phyloP scores from a whole-genome alignment of 768 basidiomycete genomes.

The Xerocomellus intermedius region DNA sequence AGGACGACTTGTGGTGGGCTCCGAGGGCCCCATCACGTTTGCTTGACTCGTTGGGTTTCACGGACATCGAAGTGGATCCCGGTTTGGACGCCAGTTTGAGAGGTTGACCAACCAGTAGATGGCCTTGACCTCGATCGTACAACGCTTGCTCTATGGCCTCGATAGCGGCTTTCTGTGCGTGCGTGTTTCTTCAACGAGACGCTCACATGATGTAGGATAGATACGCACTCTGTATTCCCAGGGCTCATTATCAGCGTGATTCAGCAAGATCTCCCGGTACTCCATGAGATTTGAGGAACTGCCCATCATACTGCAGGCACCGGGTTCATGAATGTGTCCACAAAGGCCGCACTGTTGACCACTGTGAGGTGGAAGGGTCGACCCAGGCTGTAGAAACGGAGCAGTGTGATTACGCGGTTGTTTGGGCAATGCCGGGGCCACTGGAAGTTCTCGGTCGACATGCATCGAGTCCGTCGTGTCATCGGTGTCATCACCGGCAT shows the following conservation, averaged over 20 bases:
- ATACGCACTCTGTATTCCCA: constrained; percentile 58
- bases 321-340: constrained; percentile 47
- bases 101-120: constrained; percentile 63
- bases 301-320: constrained; percentile 62
- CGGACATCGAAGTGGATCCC: constrained; percentile 9
- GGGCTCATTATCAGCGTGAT: constrained; percentile 64
- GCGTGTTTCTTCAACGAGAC: constrained; percentile 6
- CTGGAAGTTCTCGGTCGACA: constrained; percentile 1
- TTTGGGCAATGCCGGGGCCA: not conserved
- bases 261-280: constrained; percentile 64
- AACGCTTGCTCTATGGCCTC: constrained; percentile 67
- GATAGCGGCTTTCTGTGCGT: constrained; percentile 58
- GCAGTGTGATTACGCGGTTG: not conserved
- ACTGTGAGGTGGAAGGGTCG: constrained; percentile 5
- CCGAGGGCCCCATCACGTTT: not conserved
- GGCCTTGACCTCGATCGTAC: constrained; percentile 49
- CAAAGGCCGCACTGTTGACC: constrained; percentile 58
- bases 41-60: constrained; percentile 8
- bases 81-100: constrained; percentile 48
- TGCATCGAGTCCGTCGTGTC: constrained; percentile 27
- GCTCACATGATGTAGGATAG: not conserved
- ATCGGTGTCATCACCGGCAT: constrained; percentile 23
- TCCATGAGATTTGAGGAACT: constrained; percentile 64
- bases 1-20: not conserved
- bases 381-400: constrained; percentile 1